phyloP scores from a whole-genome alignment of 352 stramenopile species.

The Phytopythium aichiense region DNA sequence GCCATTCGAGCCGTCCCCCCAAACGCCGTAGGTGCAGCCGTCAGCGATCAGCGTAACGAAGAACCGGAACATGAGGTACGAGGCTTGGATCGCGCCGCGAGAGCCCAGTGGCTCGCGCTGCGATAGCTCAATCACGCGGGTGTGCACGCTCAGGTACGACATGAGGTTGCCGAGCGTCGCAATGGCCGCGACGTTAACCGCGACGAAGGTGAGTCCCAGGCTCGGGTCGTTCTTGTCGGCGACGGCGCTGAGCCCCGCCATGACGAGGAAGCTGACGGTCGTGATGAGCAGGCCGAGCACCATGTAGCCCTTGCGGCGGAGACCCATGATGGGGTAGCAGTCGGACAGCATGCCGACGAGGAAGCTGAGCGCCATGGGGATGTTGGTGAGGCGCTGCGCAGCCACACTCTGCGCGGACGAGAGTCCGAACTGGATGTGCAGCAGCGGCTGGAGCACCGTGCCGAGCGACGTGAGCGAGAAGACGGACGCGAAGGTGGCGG shows the following conservation, averaged over 20 bases:
- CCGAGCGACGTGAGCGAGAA: constrained; percentile 35
- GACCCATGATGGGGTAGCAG: constrained; percentile 73
- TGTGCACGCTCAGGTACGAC: constrained; percentile 33
- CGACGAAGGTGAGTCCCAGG: constrained; percentile 11
- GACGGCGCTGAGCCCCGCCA: constrained; percentile 24
- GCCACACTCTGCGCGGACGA: constrained; percentile 14
- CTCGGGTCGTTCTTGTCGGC: constrained; percentile 11
- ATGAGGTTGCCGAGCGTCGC: constrained; percentile 27
- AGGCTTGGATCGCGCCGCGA: constrained; percentile 30
- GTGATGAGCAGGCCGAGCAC: constrained; percentile 42
- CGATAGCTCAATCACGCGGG: constrained; percentile 36
- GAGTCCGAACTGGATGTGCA: constrained; percentile 24
- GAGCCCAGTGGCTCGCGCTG: constrained; percentile 32
- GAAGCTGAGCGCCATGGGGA: constrained; percentile 76
- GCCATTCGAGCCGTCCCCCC: constrained; percentile 10
- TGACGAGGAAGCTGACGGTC: constrained; percentile 21
- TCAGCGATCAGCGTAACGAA: constrained; percentile 19
- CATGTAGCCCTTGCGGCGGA: constrained; percentile 76
- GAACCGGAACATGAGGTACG: constrained; percentile 34
- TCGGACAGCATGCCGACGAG: constrained; percentile 75
- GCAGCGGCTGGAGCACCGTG: constrained; percentile 18
- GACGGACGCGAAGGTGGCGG: constrained; percentile 36
- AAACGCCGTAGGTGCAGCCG: constrained; percentile 13
- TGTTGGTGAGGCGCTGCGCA: constrained; percentile 28
- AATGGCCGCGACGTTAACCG: constrained; percentile 21